phyloP scores from a whole-genome alignment of 2,329 filamentous ascomycete genomes.

The Fusarium tjaetaba region DNA sequence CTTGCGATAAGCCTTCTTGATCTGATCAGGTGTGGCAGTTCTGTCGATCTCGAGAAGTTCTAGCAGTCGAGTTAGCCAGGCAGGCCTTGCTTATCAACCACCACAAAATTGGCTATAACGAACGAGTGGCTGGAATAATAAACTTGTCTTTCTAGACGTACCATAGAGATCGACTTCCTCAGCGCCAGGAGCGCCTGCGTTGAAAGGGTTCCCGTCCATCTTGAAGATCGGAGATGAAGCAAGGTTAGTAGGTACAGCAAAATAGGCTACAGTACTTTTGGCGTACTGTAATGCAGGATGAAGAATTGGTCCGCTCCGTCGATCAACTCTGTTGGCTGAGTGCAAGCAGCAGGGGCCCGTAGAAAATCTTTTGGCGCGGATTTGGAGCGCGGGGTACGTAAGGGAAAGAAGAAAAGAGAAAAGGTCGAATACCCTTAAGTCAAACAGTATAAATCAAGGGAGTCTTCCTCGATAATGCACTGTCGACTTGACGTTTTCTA shows the following conservation, averaged over 20 bases:
- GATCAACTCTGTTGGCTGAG: conserved; percentile 31
- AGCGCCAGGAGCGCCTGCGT: conserved; percentile 41
- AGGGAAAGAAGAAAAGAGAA: background rate
- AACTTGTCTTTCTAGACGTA: conserved; percentile 47
- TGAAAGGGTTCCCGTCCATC: conserved; percentile 41
- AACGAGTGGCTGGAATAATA: background rate
- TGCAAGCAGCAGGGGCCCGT: conserved; percentile 21
- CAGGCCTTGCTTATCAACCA: conserved; percentile 2
- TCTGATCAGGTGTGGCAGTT: conserved; percentile 78
- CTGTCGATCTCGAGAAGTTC: conserved; percentile 82
- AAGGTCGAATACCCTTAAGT: background rate
- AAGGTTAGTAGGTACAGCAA: background rate
- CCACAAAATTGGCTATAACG: background rate
- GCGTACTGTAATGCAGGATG: conserved; percentile 41
- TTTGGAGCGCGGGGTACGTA: conserved; percentile 39
- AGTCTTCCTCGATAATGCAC: background rate
- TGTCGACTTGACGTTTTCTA: background rate
- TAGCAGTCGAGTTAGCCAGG: conserved; percentile 50
- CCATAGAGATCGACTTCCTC: conserved; percentile 71
- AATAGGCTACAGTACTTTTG: conserved; percentile 10
- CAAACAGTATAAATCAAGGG: background rate
- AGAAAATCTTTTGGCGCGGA: conserved; percentile 43
- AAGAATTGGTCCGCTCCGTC: conserved; percentile 40
- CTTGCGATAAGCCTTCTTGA: conserved; percentile 97
- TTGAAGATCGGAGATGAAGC: conserved; percentile 12